Evolutionary conservation across 2,329 filamentous ascomycete species (phyloP).

Genomic region (Davidsoniella virescens): DNA sequence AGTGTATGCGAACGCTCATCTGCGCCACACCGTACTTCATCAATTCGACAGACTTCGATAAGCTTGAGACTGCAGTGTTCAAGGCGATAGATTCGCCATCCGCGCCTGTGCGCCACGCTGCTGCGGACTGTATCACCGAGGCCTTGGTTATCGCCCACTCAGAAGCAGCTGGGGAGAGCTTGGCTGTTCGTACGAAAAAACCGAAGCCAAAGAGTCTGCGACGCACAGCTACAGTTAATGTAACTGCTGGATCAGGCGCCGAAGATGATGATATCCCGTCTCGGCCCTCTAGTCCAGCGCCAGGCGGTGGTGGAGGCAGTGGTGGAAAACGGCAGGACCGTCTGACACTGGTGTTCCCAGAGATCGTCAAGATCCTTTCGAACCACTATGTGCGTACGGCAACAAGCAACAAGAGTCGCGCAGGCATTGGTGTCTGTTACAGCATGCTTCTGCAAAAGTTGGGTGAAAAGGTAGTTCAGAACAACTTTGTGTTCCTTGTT

Average conservation of each 20-base stretch:
- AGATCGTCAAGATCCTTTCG: conserved; percentile 66
- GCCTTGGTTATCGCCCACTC: conserved; percentile 63
- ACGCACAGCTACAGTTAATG: conserved; percentile 33
- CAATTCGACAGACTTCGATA: conserved; percentile 80
- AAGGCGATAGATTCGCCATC: conserved; percentile 72
- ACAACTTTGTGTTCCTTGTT: conserved; percentile 65
- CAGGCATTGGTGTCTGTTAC: conserved; percentile 77
- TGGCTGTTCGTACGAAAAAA: conserved; percentile 37
- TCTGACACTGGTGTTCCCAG: conserved; percentile 56
- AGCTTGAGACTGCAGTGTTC: conserved; percentile 64
- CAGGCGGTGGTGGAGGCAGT: conserved; percentile 22
- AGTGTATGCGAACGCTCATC: conserved; percentile 59
- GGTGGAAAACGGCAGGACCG: conserved; percentile 49
- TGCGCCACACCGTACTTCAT: conserved; percentile 67
- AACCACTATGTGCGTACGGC: conserved; percentile 62
- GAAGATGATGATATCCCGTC: conserved; percentile 58
- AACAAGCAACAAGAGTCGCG: conserved; percentile 65
- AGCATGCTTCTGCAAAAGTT: conserved; percentile 62
- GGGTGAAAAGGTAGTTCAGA: conserved; percentile 68
- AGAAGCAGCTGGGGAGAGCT: conserved; percentile 36
- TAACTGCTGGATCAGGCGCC: conserved; percentile 27
- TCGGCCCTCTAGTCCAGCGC: conserved; percentile 57
- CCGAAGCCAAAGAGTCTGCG: conserved; percentile 43
- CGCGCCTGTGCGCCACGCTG: conserved; percentile 63
- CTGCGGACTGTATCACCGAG: conserved; percentile 69